These are phyloP conservation scores for Ganoderma leucocontextum DNA, from an alignment of 1,284 basidiomycete species.

Conservation along the genomic window DNA sequence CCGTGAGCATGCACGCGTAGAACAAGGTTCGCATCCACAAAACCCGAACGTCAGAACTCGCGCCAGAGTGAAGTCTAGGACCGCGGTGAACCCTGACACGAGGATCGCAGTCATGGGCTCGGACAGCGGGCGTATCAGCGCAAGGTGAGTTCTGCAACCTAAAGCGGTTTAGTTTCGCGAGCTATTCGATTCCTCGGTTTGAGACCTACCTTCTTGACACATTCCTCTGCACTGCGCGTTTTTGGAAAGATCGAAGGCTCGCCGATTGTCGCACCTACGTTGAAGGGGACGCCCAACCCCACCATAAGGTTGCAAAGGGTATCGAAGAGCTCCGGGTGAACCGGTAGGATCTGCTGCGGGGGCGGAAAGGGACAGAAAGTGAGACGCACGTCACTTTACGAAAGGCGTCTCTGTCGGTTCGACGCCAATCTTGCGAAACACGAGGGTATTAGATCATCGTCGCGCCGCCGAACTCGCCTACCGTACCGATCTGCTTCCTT, in stretches of 20 bases:
- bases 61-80: neutral
- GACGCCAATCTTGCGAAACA: conserved; percentile 16
- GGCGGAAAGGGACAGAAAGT: neutral
- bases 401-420: conserved; percentile 6
- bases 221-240: conserved; percentile 2
- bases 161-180: conserved; percentile 2
- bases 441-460: conserved; percentile 26
- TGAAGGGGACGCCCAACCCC: neutral
- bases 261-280: neutral
- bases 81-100: conserved; percentile 2
- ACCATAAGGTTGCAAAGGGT: neutral
- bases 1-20: neutral
- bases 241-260: conserved; percentile 1
- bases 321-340: neutral
- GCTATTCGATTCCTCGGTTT: neutral
- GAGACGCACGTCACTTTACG: neutral
- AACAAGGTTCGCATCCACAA: neutral
- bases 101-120: conserved; percentile 4
- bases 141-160: neutral
- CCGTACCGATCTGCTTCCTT: conserved; percentile 4
- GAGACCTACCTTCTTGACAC: neutral
- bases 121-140: neutral
- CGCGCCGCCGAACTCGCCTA: neutral
- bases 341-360: neutral
- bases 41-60: neutral